A percentile compares a stretch with the other conserved stretches of the same genome.
Conservation (phyloP, 257 asterid species). For the Jacaranda mimosifolia region DNA sequence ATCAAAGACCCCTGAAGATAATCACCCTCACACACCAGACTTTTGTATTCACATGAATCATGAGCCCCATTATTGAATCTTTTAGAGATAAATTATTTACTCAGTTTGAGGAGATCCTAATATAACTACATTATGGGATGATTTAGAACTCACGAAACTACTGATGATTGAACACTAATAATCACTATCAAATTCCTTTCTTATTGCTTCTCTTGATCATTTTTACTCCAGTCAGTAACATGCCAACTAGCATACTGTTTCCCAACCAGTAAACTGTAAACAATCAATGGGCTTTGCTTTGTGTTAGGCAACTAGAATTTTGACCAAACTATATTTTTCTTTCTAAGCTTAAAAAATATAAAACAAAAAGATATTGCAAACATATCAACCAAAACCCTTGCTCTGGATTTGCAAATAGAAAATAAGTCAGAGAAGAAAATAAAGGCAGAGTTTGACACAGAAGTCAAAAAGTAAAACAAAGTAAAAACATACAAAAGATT, state of each 20-base stretch:
- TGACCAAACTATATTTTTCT: background rate
- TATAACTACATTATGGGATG: background rate
- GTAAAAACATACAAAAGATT: background rate
- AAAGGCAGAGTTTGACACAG: background rate
- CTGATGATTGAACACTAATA: constrained; percentile 21
- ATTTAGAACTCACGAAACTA: constrained; percentile 11
- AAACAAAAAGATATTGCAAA: background rate
- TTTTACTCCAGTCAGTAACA: constrained; percentile 1
- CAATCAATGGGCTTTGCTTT: background rate
- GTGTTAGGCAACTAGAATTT: background rate
- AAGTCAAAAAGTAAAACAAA: background rate
- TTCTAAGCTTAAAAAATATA: background rate
- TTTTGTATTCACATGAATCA: constrained; percentile 17
- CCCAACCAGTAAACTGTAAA: constrained; percentile 14
- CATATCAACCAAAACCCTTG: background rate
- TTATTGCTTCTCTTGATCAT: background rate
- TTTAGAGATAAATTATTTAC: background rate
- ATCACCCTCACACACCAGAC: background rate
- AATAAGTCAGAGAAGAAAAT: constrained; percentile 2
- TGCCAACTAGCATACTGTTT: constrained; percentile 18
- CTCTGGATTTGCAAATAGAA: background rate
- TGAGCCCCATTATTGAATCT: background rate
- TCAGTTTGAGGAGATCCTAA: background rate
- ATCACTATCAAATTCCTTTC: constrained; percentile 5
- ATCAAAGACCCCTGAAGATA: constrained; percentile 20